Percentiles rank a stretch among this genome's conserved stretches.
These are phyloP conservation scores for Triticum monococcum DNA, from an alignment of 176 grass and related monocot genomes.

Conservation along the genomic window DNA sequence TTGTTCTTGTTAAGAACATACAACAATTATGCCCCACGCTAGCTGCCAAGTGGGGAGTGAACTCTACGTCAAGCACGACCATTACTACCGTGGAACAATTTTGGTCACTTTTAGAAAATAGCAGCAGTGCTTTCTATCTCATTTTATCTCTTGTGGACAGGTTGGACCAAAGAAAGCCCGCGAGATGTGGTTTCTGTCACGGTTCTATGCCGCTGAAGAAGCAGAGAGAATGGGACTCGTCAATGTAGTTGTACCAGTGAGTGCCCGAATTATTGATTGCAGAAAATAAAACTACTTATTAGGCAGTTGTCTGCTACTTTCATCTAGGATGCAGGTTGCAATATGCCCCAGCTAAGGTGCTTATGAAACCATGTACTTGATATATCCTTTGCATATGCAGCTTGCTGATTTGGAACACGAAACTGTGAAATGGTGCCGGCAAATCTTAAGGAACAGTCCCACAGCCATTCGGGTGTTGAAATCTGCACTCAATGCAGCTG, in stretches of 20 bases:
- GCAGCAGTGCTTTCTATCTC: neutral
- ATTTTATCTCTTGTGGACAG: slow-evolving; percentile 24
- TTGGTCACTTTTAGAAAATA: neutral
- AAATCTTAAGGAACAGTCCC: slow-evolving; percentile 84
- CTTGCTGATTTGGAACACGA: slow-evolving; percentile 74
- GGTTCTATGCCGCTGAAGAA: slow-evolving; percentile 79
- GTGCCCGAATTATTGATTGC: neutral
- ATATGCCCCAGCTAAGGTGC: neutral
- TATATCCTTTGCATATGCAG: slow-evolving; percentile 35
- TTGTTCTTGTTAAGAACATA: neutral
- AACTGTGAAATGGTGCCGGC: slow-evolving; percentile 82
- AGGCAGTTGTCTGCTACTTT: neutral
- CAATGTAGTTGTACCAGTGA: slow-evolving; percentile 86
- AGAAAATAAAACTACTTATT: neutral
- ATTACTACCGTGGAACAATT: neutral
- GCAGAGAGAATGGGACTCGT: slow-evolving; percentile 93
- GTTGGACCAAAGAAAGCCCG: slow-evolving; percentile 85
- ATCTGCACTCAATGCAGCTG: slow-evolving; percentile 79
- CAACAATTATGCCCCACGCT: neutral
- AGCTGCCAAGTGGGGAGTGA: neutral
- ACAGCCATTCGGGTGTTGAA: slow-evolving; percentile 85
- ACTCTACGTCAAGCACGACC: neutral
- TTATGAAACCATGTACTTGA: neutral
- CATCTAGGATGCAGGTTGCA: neutral
- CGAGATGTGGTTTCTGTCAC: slow-evolving; percentile 91